Evolutionary conservation across 176 grass and related monocot species (phyloP).

Genomic region (Triticum monococcum): DNA sequence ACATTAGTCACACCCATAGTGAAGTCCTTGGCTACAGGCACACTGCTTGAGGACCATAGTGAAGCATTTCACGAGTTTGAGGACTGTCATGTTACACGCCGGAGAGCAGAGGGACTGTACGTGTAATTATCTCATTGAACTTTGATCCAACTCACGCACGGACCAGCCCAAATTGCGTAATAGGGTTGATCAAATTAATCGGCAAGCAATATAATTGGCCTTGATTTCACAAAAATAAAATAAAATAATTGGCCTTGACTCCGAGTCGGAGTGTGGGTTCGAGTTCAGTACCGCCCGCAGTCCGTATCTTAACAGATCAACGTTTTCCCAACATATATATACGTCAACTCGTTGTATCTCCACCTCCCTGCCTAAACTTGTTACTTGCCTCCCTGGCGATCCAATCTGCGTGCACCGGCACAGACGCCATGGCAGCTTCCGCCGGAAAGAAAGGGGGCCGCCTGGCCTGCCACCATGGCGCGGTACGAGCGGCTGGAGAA

Average conservation of each 20-base stretch:
- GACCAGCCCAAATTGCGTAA: too few relatives aligned
- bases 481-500: not conserved
- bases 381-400: not conserved
- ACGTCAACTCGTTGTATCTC: too few relatives aligned
- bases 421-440: not conserved
- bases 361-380: not conserved
- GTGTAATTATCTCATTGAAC: not conserved
- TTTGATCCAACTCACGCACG: too few relatives aligned
- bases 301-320: too few relatives aligned
- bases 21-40: too few relatives aligned
- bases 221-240: not conserved
- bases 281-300: not conserved
- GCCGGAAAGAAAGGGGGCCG: too few relatives aligned
- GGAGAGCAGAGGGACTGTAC: not conserved
- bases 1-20: too few relatives aligned
- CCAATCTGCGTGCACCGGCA: not conserved
- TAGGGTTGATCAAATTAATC: too few relatives aligned
- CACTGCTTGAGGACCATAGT: too few relatives aligned
- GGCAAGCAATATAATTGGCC: not conserved
- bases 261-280: not conserved
- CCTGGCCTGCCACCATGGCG: not conserved
- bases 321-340: too few relatives aligned
- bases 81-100: too few relatives aligned
- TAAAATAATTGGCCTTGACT: not conserved
- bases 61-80: too few relatives aligned